Conservation (phyloP, 2,329 filamentous ascomycete species). For the Beauveria medogensis region DNA sequence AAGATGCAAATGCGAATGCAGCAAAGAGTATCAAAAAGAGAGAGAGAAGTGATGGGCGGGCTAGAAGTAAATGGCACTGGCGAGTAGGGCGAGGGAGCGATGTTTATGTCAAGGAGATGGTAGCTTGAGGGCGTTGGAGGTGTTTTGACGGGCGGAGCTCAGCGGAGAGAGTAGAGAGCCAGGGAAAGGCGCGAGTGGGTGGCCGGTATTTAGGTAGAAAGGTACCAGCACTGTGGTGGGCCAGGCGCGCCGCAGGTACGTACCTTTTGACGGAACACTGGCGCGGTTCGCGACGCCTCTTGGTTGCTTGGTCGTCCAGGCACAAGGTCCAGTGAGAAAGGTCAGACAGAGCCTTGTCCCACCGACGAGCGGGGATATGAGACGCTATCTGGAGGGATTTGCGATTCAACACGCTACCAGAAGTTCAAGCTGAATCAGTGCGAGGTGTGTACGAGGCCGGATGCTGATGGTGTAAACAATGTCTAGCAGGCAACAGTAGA, state of each 20-base stretch:
- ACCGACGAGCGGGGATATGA: constrained; percentile 14
- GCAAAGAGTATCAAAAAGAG: constrained; percentile 10
- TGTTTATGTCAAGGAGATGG: constrained; percentile 12
- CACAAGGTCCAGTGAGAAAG: constrained; percentile 16
- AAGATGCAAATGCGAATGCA: constrained; percentile 14
- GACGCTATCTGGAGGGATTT: constrained; percentile 6
- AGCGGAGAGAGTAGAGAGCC: constrained; percentile 6
- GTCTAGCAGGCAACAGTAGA: neutral
- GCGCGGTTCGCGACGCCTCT: constrained; percentile 21
- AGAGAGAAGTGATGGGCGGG: constrained; percentile 16
- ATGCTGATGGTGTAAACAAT: neutral
- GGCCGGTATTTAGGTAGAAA: neutral
- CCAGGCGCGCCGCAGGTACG: constrained; percentile 8
- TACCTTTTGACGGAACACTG: constrained; percentile 13
- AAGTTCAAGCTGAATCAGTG: neutral
- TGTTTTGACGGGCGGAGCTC: constrained; percentile 15
- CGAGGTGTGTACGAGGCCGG: neutral
- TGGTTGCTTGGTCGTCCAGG: constrained; percentile 23
- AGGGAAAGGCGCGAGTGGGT: constrained; percentile 8
- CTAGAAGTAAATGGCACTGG: constrained; percentile 12
- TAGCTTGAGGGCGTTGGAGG: constrained; percentile 13
- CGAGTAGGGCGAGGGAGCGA: constrained; percentile 11
- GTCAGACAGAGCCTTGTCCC: constrained; percentile 19
- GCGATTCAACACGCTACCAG: neutral
- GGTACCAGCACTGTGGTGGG: neutral